Evolutionary conservation across 2,329 filamentous ascomycete species (phyloP).

Genomic region (Fusarium buxicola): DNA sequence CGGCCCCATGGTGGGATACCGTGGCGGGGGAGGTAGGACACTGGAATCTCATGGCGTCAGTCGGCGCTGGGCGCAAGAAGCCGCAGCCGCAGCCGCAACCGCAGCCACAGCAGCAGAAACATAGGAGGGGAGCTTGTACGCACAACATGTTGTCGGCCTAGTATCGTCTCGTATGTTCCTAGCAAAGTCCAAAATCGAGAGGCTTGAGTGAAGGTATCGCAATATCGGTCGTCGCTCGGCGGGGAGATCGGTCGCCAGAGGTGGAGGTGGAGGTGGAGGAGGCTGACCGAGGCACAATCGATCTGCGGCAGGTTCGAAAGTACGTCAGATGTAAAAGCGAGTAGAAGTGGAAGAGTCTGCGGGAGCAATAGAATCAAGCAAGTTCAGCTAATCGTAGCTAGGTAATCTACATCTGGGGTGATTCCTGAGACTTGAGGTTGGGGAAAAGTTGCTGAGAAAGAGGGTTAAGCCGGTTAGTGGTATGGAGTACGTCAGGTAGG

Average conservation of each 20-base stretch:
- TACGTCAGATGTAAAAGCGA: conserved; percentile 1
- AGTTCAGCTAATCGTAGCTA: not conserved
- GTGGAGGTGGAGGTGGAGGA: conserved; percentile 18
- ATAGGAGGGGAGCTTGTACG: conserved; percentile 20
- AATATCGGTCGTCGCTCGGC: conserved; percentile 24
- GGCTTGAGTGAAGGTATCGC: conserved; percentile 15
- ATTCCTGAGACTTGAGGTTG: conserved; percentile 16
- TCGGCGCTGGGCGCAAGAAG: conserved; percentile 27
- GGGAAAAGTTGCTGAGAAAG: conserved; percentile 29
- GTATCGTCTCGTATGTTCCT: not conserved
- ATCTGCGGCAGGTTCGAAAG: conserved; percentile 23
- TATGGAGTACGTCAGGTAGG: not conserved
- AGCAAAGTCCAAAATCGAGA: not conserved
- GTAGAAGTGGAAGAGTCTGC: not conserved
- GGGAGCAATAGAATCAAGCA: not conserved
- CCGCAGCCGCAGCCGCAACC: conserved; percentile 7
- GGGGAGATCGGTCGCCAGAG: conserved; percentile 7
- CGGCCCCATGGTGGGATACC: conserved; percentile 80
- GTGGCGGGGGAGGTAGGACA: conserved; percentile 86
- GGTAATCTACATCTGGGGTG: conserved; percentile 2
- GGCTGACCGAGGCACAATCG: conserved; percentile 34
- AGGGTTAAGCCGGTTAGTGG: conserved; percentile 26
- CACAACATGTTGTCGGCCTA: conserved; percentile 43
- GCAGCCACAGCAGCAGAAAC: not conserved
- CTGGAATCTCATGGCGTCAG: conserved; percentile 57